A percentile compares a stretch with the other conserved stretches of the same genome.
Evolutionary conservation across 331 rosid genomes (phyloP).

Genomic region (Phaseolus coccineus): DNA sequence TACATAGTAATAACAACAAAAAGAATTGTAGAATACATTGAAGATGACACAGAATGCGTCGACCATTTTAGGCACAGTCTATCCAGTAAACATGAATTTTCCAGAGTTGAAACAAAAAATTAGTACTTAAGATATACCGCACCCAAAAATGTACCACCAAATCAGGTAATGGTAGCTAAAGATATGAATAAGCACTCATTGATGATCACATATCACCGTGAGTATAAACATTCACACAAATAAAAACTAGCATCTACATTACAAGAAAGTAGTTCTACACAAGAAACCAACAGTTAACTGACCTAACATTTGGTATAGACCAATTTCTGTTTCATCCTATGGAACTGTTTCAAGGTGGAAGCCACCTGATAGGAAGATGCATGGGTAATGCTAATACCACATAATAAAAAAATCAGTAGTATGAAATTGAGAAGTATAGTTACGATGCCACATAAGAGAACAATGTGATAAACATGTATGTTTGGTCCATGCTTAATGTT

Average conservation of each 20-base stretch:
- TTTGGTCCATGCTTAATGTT: not conserved
- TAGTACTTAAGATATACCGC: not conserved
- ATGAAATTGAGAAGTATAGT: slow-evolving; percentile 8
- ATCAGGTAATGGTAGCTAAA: slow-evolving; percentile 18
- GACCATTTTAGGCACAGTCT: slow-evolving; percentile 7
- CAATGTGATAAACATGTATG: not conserved
- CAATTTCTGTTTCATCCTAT: slow-evolving; percentile 25
- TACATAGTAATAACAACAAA: slow-evolving; percentile 7
- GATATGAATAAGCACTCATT: not conserved
- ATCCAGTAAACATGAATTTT: slow-evolving; percentile 17
- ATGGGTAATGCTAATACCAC: not conserved
- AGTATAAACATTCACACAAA: not conserved
- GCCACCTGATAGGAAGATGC: slow-evolving; percentile 3
- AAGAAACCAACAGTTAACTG: slow-evolving; percentile 31
- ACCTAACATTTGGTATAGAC: slow-evolving; percentile 11
- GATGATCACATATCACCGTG: slow-evolving; percentile 14
- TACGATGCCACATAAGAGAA: slow-evolving; percentile 27
- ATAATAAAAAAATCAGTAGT: not conserved
- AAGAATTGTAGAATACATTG: not conserved
- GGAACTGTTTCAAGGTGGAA: slow-evolving; percentile 14
- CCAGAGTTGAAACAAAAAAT: not conserved
- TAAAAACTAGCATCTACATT: slow-evolving; percentile 3
- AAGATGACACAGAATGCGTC: slow-evolving; percentile 9
- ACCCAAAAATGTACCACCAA: slow-evolving; percentile 21
- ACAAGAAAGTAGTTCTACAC: slow-evolving; percentile 13